phyloP scores from a whole-genome alignment of 2,329 filamentous ascomycete genomes.

The Penicillium glabrum region DNA sequence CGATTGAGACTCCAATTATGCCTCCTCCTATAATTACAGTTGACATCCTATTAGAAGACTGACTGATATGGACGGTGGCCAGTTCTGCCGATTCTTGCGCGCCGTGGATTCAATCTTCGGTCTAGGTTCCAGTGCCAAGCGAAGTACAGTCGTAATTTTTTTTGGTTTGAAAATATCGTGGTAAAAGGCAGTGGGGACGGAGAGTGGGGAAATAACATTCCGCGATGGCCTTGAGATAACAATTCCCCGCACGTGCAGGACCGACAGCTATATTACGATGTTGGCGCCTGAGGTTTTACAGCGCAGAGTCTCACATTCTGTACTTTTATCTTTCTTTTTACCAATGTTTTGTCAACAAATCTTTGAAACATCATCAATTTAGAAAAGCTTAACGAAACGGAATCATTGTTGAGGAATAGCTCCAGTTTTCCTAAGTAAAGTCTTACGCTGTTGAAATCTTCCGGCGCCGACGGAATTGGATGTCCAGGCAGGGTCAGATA shows the following conservation, averaged over 20 bases:
- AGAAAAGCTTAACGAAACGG: no score
- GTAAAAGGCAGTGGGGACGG: not conserved
- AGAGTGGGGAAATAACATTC: not conserved
- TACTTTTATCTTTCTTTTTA: no score
- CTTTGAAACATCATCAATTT: no score
- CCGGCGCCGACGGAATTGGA: no score
- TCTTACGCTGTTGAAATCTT: no score
- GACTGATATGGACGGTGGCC: not conserved
- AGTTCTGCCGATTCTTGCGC: not conserved
- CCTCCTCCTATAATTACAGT: slow-evolving; percentile 69
- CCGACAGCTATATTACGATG: not conserved
- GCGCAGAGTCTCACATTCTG: no score
- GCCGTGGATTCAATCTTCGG: not conserved
- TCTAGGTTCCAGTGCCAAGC: not conserved
- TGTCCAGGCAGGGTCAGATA: no score
- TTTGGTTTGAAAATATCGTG: not conserved
- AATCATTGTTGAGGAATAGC: no score
- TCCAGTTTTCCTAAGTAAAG: no score
- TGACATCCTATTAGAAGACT: slow-evolving; percentile 38
- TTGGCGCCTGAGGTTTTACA: not conserved
- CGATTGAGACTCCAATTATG: slow-evolving; percentile 68
- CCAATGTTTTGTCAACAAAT: no score
- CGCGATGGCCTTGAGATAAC: not conserved
- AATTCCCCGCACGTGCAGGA: not conserved
- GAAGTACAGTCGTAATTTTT: not conserved